phyloP scores from a whole-genome alignment of 108 stramenopile species.

The Parmales sp. region DNA sequence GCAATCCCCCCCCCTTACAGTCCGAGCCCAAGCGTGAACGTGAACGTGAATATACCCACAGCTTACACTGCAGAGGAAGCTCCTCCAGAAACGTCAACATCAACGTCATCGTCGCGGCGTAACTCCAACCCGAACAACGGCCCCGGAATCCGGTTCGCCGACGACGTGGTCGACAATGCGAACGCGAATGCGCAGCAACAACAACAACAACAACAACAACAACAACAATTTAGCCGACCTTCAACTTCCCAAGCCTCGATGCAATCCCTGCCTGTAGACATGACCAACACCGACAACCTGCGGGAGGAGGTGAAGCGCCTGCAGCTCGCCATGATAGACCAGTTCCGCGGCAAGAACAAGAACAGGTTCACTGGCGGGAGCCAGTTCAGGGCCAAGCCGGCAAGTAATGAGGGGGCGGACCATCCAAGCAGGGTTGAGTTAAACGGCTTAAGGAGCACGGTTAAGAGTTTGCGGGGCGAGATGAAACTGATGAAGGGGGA shows the following conservation, averaged over 20 bases:
- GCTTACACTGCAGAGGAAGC: too few species aligned
- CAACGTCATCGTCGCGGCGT: too few species aligned
- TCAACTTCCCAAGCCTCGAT: not conserved
- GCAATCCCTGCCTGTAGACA: not conserved
- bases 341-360: not conserved
- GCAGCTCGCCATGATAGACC: not conserved
- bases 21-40: too few species aligned
- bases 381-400: conserved; percentile 5
- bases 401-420: not conserved
- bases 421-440: not conserved
- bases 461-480: not conserved
- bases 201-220: too few species aligned
- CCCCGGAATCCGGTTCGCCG: too few species aligned
- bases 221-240: not conserved
- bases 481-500: not conserved
- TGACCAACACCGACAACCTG: not conserved
- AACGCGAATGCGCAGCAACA: too few species aligned
- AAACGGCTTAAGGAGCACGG: not conserved
- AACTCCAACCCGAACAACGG: too few species aligned
- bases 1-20: too few species aligned
- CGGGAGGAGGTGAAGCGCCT: conserved; percentile 2
- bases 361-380: conserved; percentile 7
- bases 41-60: too few species aligned
- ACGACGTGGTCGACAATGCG: too few species aligned
- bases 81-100: too few species aligned